Conservation (phyloP, 192 early-diverging fungal genomes). For the Coemansia sp. region DNA sequence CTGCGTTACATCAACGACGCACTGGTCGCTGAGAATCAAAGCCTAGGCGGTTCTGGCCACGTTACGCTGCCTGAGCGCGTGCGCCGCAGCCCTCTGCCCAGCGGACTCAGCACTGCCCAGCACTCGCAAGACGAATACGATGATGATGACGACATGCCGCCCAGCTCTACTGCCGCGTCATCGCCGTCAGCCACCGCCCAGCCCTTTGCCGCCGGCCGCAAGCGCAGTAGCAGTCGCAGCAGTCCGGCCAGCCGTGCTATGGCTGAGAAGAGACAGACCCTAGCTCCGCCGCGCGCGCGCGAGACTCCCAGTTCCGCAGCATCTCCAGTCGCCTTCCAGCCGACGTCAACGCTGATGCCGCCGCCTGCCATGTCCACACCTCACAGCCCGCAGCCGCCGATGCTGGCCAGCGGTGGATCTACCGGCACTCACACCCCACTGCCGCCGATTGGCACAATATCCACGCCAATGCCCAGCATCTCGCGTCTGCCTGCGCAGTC, state of each 20-base stretch:
- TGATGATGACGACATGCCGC: conserved; percentile 20
- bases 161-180: conserved; percentile 34
- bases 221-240: conserved; percentile 11
- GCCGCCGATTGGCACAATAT: conserved; percentile 23
- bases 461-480: background rate
- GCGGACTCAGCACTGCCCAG: conserved; percentile 31
- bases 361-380: conserved; percentile 14
- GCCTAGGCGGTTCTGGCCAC: conserved; percentile 35
- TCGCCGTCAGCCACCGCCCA: conserved; percentile 22
- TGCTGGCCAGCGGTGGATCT: background rate
- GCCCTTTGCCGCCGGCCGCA: conserved; percentile 10
- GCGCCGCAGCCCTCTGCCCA: conserved; percentile 15
- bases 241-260: conserved; percentile 1
- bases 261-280: conserved; percentile 9
- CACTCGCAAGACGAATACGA: conserved; percentile 39
- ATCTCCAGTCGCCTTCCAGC: no score
- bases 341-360: conserved; percentile 3
- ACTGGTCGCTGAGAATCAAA: conserved; percentile 44
- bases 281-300: conserved; percentile 2
- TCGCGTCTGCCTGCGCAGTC: conserved; percentile 34
- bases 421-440: conserved; percentile 13
- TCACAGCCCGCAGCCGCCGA: conserved; percentile 13
- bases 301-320: no score
- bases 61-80: conserved; percentile 21
- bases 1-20: conserved; percentile 59